Evolutionary conservation across 1,284 basidiomycete genomes (phyloP).

Genomic region (Chiua sp.): DNA sequence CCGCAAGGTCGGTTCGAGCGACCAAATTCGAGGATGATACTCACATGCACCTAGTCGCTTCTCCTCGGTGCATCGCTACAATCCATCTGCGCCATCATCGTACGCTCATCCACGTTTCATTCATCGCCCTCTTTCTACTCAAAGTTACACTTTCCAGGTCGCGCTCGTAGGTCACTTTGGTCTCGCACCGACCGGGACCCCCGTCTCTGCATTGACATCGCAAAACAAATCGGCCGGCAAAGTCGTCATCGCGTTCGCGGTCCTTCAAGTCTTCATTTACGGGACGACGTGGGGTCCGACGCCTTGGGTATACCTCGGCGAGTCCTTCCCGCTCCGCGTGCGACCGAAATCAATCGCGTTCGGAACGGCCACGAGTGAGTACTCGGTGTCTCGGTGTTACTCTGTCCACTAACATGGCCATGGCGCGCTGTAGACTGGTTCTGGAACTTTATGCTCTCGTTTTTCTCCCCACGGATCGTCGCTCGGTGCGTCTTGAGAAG

Average conservation of each 20-base stretch:
- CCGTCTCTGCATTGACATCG: constrained; percentile 43
- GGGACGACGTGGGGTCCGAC: constrained; percentile 62
- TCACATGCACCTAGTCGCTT: constrained; percentile 49
- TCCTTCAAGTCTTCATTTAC: constrained; percentile 63
- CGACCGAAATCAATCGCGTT: constrained; percentile 66
- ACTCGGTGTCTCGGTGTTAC: too few relatives aligned
- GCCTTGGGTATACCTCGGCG: constrained; percentile 66
- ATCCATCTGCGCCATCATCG: constrained; percentile 67
- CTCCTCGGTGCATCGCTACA: constrained; percentile 70
- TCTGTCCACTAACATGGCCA: not conserved
- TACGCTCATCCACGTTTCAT: constrained; percentile 31
- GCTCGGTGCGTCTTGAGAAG: constrained; percentile 32
- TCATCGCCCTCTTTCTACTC: constrained; percentile 1
- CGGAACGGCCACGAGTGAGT: constrained; percentile 56
- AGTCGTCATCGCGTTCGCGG: constrained; percentile 62
- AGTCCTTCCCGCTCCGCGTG: constrained; percentile 67
- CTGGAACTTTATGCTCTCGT: constrained; percentile 66
- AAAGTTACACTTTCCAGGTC: constrained; percentile 44
- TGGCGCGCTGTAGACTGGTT: constrained; percentile 52
- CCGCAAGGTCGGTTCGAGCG: constrained; percentile 48
- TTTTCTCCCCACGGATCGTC: constrained; percentile 60
- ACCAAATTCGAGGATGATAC: not conserved
- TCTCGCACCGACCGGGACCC: constrained; percentile 51
- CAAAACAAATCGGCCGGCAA: constrained; percentile 53
- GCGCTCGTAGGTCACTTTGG: constrained; percentile 75